A percentile compares a stretch with the other conserved stretches of the same genome.
phyloP scores from a whole-genome alignment of 495 filamentous ascomycete species.

The Penicillium pancosmium region DNA sequence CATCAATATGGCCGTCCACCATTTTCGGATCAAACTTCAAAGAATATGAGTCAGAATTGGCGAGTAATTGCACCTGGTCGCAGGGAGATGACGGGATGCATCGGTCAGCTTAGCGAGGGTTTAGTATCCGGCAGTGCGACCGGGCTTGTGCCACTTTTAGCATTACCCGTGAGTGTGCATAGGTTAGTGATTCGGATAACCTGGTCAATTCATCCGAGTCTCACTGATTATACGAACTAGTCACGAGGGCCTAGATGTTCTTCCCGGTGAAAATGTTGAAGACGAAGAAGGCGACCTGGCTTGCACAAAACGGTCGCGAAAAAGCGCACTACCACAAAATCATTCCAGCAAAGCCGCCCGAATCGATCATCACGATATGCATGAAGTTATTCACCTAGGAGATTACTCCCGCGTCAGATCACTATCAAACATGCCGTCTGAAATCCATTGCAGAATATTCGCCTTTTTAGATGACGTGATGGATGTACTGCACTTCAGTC shows the following conservation, averaged over 20 bases:
- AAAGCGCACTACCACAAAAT: conserved; percentile 8
- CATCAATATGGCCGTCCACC: not conserved
- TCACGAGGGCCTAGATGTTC: conserved; percentile 7
- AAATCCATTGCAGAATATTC: conserved; percentile 20
- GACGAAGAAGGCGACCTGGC: conserved; percentile 18
- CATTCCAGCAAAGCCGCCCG: conserved; percentile 16
- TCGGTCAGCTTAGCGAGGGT: conserved; percentile 13
- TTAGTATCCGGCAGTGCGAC: conserved; percentile 13
- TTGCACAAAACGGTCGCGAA: conserved; percentile 12
- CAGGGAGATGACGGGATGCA: conserved; percentile 15
- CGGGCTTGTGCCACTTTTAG: conserved; percentile 16
- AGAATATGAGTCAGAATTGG: conserved; percentile 17
- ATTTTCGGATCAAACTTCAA: not conserved
- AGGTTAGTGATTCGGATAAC: conserved; percentile 5
- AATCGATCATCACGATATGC: conserved; percentile 16
- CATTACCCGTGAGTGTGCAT: conserved; percentile 14
- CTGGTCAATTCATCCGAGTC: not conserved
- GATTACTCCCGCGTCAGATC: not conserved
- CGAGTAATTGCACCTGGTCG: conserved; percentile 19
- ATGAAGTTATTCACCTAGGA: not conserved
- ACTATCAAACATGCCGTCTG: conserved; percentile 8
- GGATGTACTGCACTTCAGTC: conserved; percentile 16
- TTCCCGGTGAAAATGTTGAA: conserved; percentile 22
- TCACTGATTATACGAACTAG: not conserved
- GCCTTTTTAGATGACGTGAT: conserved; percentile 17